A percentile compares a stretch with the other conserved stretches of the same genome.
These are phyloP conservation scores for Dillenia turbinata DNA, from an alignment of 164 flowering plant species.

Conservation along the genomic window DNA sequence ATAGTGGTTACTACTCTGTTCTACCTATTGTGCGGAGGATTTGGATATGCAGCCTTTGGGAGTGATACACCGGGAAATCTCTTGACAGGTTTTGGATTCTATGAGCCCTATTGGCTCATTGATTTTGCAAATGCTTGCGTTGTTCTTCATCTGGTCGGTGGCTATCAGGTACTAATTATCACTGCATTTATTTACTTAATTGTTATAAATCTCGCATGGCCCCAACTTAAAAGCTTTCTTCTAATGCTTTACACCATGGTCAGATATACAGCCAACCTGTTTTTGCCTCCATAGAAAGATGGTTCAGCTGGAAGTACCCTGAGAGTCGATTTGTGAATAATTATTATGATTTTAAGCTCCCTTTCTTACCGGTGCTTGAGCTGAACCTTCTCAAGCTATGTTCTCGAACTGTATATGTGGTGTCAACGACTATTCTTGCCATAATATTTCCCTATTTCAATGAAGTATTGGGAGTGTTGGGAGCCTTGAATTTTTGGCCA, in stretches of 20 bases:
- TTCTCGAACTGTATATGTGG: slow-evolving; percentile 46
- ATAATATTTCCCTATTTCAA: slow-evolving; percentile 71
- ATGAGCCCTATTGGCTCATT: slow-evolving; percentile 61
- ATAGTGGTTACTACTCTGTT: slow-evolving; percentile 56
- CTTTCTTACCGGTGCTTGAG: slow-evolving; percentile 26
- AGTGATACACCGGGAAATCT: slow-evolving; percentile 60
- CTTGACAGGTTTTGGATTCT: slow-evolving; percentile 66
- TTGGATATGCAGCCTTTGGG: slow-evolving; percentile 84
- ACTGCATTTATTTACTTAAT: neutral
- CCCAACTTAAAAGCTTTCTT: neutral
- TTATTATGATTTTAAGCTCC: slow-evolving; percentile 27
- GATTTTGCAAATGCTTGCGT: slow-evolving; percentile 70
- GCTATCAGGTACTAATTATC: slow-evolving; percentile 53
- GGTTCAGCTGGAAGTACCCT: slow-evolving; percentile 30
- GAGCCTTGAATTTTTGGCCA: slow-evolving; percentile 67
- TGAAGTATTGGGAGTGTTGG: slow-evolving; percentile 53
- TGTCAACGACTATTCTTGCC: slow-evolving; percentile 47
- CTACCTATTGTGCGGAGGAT: slow-evolving; percentile 68
- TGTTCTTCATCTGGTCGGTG: slow-evolving; percentile 61
- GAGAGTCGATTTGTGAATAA: slow-evolving; percentile 36
- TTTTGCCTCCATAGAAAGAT: slow-evolving; percentile 46
- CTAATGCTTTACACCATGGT: neutral
- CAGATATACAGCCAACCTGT: slow-evolving; percentile 58
- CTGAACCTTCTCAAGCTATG: slow-evolving; percentile 34
- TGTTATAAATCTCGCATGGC: neutral